These are phyloP conservation scores for Thalassiosira delicatula DNA, from an alignment of 352 stramenopile genomes.

Conservation along the genomic window DNA sequence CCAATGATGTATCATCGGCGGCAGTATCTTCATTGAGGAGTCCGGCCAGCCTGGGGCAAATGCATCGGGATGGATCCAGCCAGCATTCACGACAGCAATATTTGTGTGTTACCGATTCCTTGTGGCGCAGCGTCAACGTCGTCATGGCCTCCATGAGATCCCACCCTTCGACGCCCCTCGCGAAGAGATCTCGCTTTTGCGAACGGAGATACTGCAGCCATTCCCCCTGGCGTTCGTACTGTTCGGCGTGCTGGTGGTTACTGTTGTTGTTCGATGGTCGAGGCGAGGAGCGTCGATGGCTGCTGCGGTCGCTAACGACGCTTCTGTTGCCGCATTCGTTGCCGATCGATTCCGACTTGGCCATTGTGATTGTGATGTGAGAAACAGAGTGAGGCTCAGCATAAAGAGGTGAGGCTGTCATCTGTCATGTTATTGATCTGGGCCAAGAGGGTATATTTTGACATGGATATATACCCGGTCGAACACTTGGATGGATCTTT, in stretches of 20 bases:
- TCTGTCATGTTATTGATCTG: too few relatives aligned
- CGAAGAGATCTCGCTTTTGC: conserved; percentile 6
- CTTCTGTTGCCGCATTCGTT: not conserved
- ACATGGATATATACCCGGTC: too few relatives aligned
- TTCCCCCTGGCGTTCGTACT: conserved; percentile 13
- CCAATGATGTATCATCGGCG: not conserved
- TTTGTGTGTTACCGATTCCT: conserved; percentile 17
- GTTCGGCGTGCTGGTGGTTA: conserved; percentile 9
- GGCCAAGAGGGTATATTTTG: too few relatives aligned
- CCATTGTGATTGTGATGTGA: not conserved
- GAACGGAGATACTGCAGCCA: conserved; percentile 7
- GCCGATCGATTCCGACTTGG: not conserved
- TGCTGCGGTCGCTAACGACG: too few relatives aligned
- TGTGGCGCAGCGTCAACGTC: conserved; percentile 35
- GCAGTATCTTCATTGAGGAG: not conserved
- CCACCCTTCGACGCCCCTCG: conserved; percentile 25
- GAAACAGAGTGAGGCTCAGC: too few relatives aligned
- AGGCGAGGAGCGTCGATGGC: too few relatives aligned
- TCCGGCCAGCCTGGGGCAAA: conserved; percentile 17
- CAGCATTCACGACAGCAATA: conserved; percentile 40
- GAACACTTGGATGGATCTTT: too few relatives aligned
- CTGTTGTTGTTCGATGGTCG: too few relatives aligned
- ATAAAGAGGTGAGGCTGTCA: too few relatives aligned
- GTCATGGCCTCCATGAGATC: conserved; percentile 46
- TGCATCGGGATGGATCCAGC: conserved; percentile 25